Evolutionary conservation across 108 stramenopile genomes (phyloP).

Genomic region (Skeletonema menzelii): DNA sequence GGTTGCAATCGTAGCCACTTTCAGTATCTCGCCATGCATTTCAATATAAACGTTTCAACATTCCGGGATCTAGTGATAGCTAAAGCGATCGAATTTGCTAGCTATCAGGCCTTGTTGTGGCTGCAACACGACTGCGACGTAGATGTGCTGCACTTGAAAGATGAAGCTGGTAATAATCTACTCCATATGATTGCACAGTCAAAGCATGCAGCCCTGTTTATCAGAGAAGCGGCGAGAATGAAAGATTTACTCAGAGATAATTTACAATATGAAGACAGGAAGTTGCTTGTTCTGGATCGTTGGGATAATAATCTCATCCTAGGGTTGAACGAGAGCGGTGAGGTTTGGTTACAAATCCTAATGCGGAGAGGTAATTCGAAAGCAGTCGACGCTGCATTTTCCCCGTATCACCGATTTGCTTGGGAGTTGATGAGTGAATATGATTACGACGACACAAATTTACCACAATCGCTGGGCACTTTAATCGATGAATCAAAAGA

Average conservation of each 20-base stretch:
- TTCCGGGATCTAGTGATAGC: constrained; percentile 7
- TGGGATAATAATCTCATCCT: neutral
- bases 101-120: constrained; percentile 3
- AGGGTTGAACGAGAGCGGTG: neutral
- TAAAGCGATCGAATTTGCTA: constrained; percentile 14
- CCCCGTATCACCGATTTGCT: neutral
- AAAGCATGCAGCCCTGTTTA: neutral
- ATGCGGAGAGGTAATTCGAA: neutral
- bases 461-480: neutral
- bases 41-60: constrained; percentile 6
- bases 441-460: too few relatives aligned
- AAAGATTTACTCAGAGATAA: neutral
- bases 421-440: neutral
- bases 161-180: constrained; percentile 4
- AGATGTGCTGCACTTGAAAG: neutral
- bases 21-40: neutral
- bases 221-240: neutral
- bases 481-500: neutral
- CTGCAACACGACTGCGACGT: constrained; percentile 1
- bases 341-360: constrained; percentile 5
- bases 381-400: constrained; percentile 12
- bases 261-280: neutral
- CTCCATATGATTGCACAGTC: constrained; percentile 18
- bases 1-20: constrained; percentile 7
- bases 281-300: neutral